Evolutionary conservation across 2,329 filamentous ascomycete genomes (phyloP), one percentile per base, ranked within the genome.

Genomic region (Zelopaecilomyces penicillatus): DNA sequence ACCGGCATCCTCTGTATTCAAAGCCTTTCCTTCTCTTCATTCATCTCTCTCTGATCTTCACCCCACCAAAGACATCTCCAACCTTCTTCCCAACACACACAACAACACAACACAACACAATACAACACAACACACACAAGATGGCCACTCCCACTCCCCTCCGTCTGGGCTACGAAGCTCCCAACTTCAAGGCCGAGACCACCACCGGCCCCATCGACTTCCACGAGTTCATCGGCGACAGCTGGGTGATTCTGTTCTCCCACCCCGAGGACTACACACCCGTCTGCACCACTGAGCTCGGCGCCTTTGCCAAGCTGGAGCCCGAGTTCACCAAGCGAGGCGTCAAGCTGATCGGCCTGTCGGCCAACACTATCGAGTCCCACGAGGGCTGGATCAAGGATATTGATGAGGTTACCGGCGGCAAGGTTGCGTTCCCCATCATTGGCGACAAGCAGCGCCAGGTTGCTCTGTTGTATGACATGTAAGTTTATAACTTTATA

Each of bases 271-370:
- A 95, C 69, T 95, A 87, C 75, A 95, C 90, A 2, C 90, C 90
- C 44, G 90, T 95, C 48, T 96, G 90, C 77, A 96, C 90, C 52
- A 96, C 89, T 44, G 90, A 96, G 73, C 83, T 96, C 51, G 90
- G 89, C 51, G 89, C 89, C 48, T 94, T 96, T 59, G 86, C 89
- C 56, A 93, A 90, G 70, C 76, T 95, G 52, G 82, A 88, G 72
- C 79, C 82, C 58, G 88, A 95, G 68, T 95, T 96, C 69, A 77
- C 81, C 60, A 87, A 86, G 74, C 82, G 89, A 52, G 82, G 81
- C 52, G 87, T 91, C 59, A 94, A 95, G 79, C 82, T 95, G 70
- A 91, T 95, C 58, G 90, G 90, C 40, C 76, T 96, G 55, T 84
- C 81, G 50, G 89, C 89, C 73, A 94, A 95, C 74, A 87, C 84